Base-by-base conservation (phyloP, 306 rosid species). In the Dalbergia cultrata region DNA sequence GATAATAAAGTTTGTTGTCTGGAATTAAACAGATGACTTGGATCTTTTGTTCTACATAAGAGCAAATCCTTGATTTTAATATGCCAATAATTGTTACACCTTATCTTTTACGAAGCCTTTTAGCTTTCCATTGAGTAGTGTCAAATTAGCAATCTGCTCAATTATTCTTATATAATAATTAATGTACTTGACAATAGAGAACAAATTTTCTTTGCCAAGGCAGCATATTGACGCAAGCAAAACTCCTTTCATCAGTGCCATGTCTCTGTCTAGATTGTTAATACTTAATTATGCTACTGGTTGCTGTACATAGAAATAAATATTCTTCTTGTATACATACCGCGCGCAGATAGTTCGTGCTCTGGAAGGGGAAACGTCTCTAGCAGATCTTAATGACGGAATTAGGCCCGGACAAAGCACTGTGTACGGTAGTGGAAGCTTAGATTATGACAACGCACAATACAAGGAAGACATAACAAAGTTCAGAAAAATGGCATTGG, bases 381-480 rank as follows among this genome's bases (percentile, higher is more conserved):
- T 93, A 2, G 82, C 96, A 11, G 98, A 95, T 84, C 94, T 95
- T 9, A 93, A 89, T 6, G 96, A 95, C 63, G 97, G 97, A 77
- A 67, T 90, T 50, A 81, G 75, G 64, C 96, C 97, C 2, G 98
- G 97, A 72, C 95, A 89, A 67, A 83, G 93, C 86, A 84, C 81
- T 10, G 57, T 79, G 14, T 95, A 91, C 83, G 89, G 92, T 41
- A 80, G 86, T 52, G 97, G 84, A 78, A 95, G 99, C 87, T 91
- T 97, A 6, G 98, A 95, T 81, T 95, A 88, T 17, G 99, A 91
- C 76, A 89, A 94, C 5, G 58, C 82, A 80, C 99, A 95, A 54
- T 92, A 93, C 89, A 95, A 87, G 9, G 94, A 91, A 72, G 99
- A 95, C 88, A 83, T 95, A 96, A 91, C 82, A 75, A 95, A 88